Evolutionary conservation across 192 early-diverging fungal species (phyloP).

Genomic region (Pilobolus umbonatus): DNA sequence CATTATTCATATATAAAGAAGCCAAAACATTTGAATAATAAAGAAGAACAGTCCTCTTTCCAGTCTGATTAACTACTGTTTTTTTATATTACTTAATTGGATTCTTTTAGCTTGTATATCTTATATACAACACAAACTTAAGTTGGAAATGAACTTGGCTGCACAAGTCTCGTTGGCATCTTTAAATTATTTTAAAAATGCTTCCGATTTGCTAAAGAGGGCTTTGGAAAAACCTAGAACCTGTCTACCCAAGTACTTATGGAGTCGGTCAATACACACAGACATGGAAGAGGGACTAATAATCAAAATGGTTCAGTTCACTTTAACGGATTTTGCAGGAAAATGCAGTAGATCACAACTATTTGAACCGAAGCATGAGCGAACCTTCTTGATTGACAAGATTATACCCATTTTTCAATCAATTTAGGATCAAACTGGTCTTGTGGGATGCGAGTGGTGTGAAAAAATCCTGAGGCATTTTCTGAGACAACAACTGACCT

Average conservation of each 20-base stretch:
- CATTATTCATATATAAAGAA: too few relatives aligned
- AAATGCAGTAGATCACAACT: neutral
- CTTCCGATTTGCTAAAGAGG: neutral
- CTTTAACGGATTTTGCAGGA: neutral
- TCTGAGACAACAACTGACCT: neutral
- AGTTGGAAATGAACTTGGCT: neutral
- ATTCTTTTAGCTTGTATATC: too few relatives aligned
- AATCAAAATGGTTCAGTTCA: neutral
- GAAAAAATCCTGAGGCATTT: neutral
- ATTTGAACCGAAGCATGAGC: neutral
- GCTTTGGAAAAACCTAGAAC: constrained; percentile 1
- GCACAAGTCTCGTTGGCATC: neutral
- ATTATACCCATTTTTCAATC: neutral
- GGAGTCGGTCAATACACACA: neutral
- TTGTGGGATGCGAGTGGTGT: constrained; percentile 5
- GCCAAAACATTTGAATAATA: too few relatives aligned
- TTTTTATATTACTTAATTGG: too few relatives aligned
- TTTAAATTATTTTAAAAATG: neutral
- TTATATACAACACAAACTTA: too few relatives aligned
- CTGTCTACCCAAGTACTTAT: neutral
- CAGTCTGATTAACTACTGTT: too few relatives aligned
- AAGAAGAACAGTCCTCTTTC: too few relatives aligned
- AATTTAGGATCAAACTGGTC: neutral
- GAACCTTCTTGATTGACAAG: constrained; percentile 4
- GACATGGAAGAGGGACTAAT: neutral